Evolutionary conservation across 306 rosid genomes (phyloP), one percentile per base, ranked within the genome.

Genomic region (Cicer chorassanicum): DNA sequence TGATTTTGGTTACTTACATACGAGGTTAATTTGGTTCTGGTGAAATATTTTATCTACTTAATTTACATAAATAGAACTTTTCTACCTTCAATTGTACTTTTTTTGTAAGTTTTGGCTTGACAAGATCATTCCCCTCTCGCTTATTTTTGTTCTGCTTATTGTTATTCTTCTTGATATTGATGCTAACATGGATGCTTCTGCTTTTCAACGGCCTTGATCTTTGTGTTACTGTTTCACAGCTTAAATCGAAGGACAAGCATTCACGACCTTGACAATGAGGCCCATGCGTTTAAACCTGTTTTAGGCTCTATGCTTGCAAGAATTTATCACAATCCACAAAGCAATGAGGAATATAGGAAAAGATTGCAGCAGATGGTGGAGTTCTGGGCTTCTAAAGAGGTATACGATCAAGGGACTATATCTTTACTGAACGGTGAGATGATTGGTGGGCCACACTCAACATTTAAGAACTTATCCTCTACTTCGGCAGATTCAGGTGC

Each of bases 231-330:
- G 42, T 29, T 81, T 70, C 72, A 66, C 93, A 92, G 99, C 78
- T 83, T 88, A 59, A 90, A 86, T 45, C 75, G 96, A 59, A 91
- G 93, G 80, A 72, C 83, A 49, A 68, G 80, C 63, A 48, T 4
- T 74, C 88, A 79, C 0, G 96, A 89, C 66, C 89, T 85, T 71
- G 99, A 92, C 78, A 88, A 88, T 42, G 99, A 94, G 76, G 89
- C 99, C 68, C 92, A 84, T 76, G 97, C 99, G 0, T 86, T 94
- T 36, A 87, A 83, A 66, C 95, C 96, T 78, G 90, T 89, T 69
- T 82, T 94, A 80, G 99, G 99, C 62, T 79, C 97, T 71, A 90
- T 94, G 97, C 96, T 94, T 71, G 93, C 89, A 21, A 88, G 99
- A 88, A 89, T 92, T 64, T 90, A 88, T 81, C 97, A 94, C 75